Conservation (phyloP, 2,329 filamentous ascomycete genomes). For the Penicillium sp. region DNA sequence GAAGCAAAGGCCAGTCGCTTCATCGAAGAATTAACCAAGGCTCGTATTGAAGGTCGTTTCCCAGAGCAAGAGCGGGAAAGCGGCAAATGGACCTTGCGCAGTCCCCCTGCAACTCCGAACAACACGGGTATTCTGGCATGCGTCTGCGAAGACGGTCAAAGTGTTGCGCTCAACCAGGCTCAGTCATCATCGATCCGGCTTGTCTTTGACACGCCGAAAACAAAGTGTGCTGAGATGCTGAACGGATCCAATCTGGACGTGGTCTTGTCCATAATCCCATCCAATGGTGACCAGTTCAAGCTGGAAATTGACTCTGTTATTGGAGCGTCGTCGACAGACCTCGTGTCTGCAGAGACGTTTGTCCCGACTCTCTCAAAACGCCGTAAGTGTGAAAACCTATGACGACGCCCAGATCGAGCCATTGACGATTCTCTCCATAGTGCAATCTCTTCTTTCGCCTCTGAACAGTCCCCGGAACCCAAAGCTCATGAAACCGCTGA, state of each 20-base stretch:
- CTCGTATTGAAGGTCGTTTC: slow-evolving; percentile 82
- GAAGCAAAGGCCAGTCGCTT: slow-evolving; percentile 76
- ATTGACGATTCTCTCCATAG: slow-evolving; percentile 43
- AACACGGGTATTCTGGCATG: slow-evolving; percentile 56
- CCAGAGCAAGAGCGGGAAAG: slow-evolving; percentile 80
- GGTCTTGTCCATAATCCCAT: slow-evolving; percentile 70
- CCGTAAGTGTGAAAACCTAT: slow-evolving; percentile 53
- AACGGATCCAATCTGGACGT: slow-evolving; percentile 43
- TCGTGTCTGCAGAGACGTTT: slow-evolving; percentile 72
- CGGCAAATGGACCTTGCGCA: slow-evolving; percentile 76
- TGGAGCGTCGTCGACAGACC: slow-evolving; percentile 72
- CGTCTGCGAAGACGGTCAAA: slow-evolving; percentile 48
- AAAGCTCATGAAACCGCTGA: slow-evolving; percentile 60
- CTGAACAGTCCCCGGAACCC: slow-evolving; percentile 64
- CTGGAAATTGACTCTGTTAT: slow-evolving; percentile 66
- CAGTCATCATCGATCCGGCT: slow-evolving; percentile 38
- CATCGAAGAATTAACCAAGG: slow-evolving; percentile 83
- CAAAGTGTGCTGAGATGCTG: slow-evolving; percentile 33
- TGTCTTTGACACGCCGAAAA: slow-evolving; percentile 40
- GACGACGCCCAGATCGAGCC: slow-evolving; percentile 1
- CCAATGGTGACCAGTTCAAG: slow-evolving; percentile 60
- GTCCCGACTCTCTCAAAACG: slow-evolving; percentile 73
- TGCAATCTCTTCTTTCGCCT: slow-evolving; percentile 70
- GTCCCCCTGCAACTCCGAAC: slow-evolving; percentile 60
- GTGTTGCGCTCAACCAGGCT: slow-evolving; percentile 54